Base-by-base conservation (phyloP, 352 stramenopile species). In the Aphanomyces invadans region DNA sequence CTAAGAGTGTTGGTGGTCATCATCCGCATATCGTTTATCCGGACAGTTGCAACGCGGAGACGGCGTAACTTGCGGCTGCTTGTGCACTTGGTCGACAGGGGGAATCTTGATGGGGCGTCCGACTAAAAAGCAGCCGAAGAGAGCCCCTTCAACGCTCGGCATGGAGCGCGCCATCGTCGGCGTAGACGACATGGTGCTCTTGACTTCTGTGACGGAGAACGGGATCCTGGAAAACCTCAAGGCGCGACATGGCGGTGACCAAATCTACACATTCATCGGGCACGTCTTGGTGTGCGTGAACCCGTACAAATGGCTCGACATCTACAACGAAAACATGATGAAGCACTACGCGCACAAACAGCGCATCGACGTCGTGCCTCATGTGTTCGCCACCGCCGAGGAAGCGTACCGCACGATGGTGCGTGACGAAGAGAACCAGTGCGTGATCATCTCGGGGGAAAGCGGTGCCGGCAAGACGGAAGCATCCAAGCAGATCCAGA, bases 231-330 rank as follows among this genome's bases (percentile, higher is more conserved):
- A 93, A 71, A 95, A 95, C 75, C 77, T 95, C 69, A 93, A 95
- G 70, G 82, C 89, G 72, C 81, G 86, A 36, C 85, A 93, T 75
- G 85, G 83, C 5, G 80, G 81, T 4, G 85, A 93, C 73, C 76
- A 91, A 57, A 95, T 95, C 71, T 95, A 95, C 73, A 74, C 83
- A 51, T 95, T 92, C 74, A 95, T 95, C 46, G 86, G 86, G 21
- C 86, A 93, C 65, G 86, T 95, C 48, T 73, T 95, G 28, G 85
- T 93, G 69, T 85, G 90, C 65, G 81, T 93, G 61, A 93, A 93
- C 65, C 86, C 86, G 39, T 95, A 95, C 80, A 95, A 95, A 67
- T 93, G 86, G 85, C 80, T 95, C 33, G 81, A 93, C 65, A 92
- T 95, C 65, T 95, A 95, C 69, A 84, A 81, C 45, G 84, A 92